Conservation (phyloP, 2,329 filamentous ascomycete genomes). For the Thielaviopsis populi region DNA sequence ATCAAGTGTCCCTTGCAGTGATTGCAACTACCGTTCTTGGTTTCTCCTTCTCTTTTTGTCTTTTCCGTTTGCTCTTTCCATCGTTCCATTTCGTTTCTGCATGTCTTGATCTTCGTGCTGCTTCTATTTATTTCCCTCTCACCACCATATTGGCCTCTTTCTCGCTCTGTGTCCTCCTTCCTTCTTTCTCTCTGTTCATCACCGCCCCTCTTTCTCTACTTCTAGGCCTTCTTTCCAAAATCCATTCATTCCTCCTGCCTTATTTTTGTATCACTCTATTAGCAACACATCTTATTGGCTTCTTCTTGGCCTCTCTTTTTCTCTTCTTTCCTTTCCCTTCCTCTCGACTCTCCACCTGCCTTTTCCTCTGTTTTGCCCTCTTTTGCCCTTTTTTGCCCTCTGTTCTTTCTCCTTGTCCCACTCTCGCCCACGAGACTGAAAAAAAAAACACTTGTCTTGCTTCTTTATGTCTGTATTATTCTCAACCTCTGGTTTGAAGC, state of each 20-base stretch:
- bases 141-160: not conserved
- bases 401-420: not conserved
- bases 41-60: not conserved
- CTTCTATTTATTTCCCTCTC: not conserved
- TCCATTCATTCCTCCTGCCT: not conserved
- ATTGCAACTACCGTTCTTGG: not conserved
- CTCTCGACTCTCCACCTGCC: no score
- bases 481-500: not conserved
- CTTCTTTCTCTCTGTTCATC: not conserved
- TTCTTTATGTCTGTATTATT: not conserved
- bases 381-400: no score
- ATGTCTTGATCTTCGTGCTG: no score
- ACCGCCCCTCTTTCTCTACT: not conserved
- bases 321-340: not conserved
- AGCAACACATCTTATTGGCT: not conserved
- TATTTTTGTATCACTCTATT: not conserved
- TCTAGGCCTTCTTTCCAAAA: not conserved
- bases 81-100: not conserved
- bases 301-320: conserved; percentile 2
- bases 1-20: not conserved
- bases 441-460: no score
- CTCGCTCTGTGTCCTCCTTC: not conserved
- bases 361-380: no score
- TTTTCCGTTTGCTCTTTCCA: not conserved
- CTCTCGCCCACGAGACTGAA: no score